Evolutionary conservation across 371 early-diverging fungal species (phyloP), one percentile per base, ranked within the genome.

Genomic region (Basidiobolus meristosporus): DNA sequence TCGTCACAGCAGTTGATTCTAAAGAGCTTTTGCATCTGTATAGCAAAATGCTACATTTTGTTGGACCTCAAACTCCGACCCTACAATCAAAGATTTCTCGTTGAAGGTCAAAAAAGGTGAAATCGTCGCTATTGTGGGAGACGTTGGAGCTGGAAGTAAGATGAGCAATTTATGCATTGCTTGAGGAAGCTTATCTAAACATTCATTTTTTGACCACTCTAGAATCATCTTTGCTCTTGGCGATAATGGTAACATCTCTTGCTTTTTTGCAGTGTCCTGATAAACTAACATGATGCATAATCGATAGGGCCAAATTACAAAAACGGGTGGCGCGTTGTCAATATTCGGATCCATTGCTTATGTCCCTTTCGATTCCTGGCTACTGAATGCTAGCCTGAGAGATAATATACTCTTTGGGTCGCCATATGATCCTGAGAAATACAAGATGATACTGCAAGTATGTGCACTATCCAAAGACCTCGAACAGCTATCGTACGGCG

Each of bases 391-490:
- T 2, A 62, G 75, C 0, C 54, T 82, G 7, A 60, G 67, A 43
- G 77, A 82, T 14, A 84, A 83, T 51, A 77, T 84, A 38, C 39
- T 77, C 16, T 83, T 84, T 56, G 81, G 82, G 11, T 46, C 52
- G 9, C 39, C 44, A 14, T 76, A 57, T 41, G 59, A 73, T 33
- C 44, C 42, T 23, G 49, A 56, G 22, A 57, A 63, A 15, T 76
- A 74, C 52, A 57, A 61, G 38, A 57, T 65, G 31, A 63, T 68
- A 12, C 35, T 77, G 11, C 56, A 61, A 1, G 61, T 62, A 15
- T 73, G 72, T 32, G 73, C 73, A 12, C 50, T 77, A 15, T 62
- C 55, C 35, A 52, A 72, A 6, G 91, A 90, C 48, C 48, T 90
- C 40, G 63, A 65, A 18, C 60, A 50, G 12, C 50, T 83, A 29